A percentile compares a stretch with the other conserved stretches of the same genome.
Evolutionary conservation across 768 basidiomycete species (phyloP).

Genomic region (Auricularia cornea): DNA sequence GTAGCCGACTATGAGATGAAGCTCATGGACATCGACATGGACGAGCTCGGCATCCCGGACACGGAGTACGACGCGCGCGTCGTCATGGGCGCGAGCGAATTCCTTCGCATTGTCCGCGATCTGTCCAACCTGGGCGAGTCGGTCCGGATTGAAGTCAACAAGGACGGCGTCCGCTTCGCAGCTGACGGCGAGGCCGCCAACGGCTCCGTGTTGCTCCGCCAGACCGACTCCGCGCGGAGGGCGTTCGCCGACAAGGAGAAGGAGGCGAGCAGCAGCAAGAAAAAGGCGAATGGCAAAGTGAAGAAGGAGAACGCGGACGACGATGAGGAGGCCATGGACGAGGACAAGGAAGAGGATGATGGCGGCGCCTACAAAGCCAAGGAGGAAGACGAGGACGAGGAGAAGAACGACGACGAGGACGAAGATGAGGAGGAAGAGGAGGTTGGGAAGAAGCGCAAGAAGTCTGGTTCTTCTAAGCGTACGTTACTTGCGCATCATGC

Average conservation of each 20-base stretch:
- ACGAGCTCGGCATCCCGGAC: slow-evolving; percentile 91
- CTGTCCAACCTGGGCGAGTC: slow-evolving; percentile 84
- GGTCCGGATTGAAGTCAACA: slow-evolving; percentile 90
- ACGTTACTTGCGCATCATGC: slow-evolving; percentile 5
- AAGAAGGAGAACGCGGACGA: slow-evolving; percentile 24
- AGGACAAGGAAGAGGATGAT: slow-evolving; percentile 23
- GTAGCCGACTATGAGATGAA: slow-evolving; percentile 99
- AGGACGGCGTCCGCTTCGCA: slow-evolving; percentile 90
- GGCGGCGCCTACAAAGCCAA: slow-evolving; percentile 15
- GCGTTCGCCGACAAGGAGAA: slow-evolving; percentile 19
- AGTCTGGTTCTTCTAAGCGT: slow-evolving; percentile 35
- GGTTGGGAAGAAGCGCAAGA: slow-evolving; percentile 64
- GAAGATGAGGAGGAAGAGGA: slow-evolving; percentile 49
- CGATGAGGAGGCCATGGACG: slow-evolving; percentile 26
- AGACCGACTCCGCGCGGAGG: slow-evolving; percentile 47
- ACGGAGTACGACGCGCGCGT: slow-evolving; percentile 95
- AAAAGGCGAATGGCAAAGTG: slow-evolving; percentile 28
- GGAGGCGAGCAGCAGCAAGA: slow-evolving; percentile 5
- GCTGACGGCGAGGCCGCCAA: slow-evolving; percentile 93
- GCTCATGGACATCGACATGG: slow-evolving; percentile 97
- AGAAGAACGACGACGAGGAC: slow-evolving; percentile 43
- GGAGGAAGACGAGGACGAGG: slow-evolving; percentile 37
- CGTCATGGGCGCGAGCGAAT: slow-evolving; percentile 78
- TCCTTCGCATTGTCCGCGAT: slow-evolving; percentile 88
- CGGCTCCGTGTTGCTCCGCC: slow-evolving; percentile 76